Conservation (phyloP, 805 yeast genomes). For the Clavispora asparagi region DNA sequence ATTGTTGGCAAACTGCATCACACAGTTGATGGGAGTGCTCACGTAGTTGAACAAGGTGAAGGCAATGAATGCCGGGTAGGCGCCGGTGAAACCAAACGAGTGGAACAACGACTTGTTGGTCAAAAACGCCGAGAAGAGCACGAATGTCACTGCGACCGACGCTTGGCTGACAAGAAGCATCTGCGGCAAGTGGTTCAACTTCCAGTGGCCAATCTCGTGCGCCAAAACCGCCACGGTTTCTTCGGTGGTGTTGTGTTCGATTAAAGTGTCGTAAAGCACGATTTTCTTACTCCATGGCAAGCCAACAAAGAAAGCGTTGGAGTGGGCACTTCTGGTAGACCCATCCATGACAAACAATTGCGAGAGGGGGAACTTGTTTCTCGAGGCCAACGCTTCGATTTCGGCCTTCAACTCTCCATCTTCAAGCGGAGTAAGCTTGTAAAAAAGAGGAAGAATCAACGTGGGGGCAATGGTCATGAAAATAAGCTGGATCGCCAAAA, state of each 20-base stretch:
- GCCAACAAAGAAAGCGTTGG: constrained; percentile 95
- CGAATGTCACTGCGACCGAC: constrained; percentile 60
- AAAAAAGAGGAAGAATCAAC: constrained; percentile 87
- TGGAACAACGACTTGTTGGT: constrained; percentile 72
- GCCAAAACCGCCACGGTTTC: constrained; percentile 94
- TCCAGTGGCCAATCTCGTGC: constrained; percentile 99
- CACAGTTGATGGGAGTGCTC: constrained; percentile 70
- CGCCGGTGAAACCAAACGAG: constrained; percentile 66
- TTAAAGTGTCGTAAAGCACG: constrained; percentile 87
- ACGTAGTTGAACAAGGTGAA: constrained; percentile 75
- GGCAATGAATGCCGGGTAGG: constrained; percentile 75
- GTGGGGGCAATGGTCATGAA: constrained; percentile 76
- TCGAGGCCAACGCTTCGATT: constrained; percentile 72
- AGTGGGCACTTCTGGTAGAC: constrained; percentile 93
- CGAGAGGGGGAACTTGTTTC: constrained; percentile 79
- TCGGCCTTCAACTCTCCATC: constrained; percentile 82
- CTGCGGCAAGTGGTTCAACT: constrained; percentile 78
- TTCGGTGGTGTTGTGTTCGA: constrained; percentile 65
- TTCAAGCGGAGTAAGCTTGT: constrained; percentile 83
- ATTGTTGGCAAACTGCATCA: constrained; percentile 62
- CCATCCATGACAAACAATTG: constrained; percentile 90
- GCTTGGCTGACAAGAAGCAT: constrained; percentile 61
- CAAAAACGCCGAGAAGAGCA: constrained; percentile 74
- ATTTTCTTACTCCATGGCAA: constrained; percentile 96
- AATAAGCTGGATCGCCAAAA: constrained; percentile 66